Percentiles rank a stretch among this genome's conserved stretches.
These are phyloP conservation scores for Aplosporella prunicola DNA, from an alignment of 2,329 filamentous ascomycete species.

Conservation along the genomic window DNA sequence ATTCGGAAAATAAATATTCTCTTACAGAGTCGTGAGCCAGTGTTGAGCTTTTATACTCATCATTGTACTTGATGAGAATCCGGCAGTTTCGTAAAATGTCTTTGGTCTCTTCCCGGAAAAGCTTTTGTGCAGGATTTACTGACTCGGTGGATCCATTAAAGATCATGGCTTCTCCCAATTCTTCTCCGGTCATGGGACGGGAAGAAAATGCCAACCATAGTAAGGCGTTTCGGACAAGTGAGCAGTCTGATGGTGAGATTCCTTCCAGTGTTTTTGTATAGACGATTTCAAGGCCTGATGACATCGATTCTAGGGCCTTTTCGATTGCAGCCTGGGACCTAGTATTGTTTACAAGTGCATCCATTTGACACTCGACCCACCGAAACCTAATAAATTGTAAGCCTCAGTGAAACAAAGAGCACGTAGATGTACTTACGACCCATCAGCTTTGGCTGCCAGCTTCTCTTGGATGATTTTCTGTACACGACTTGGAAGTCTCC, in stretches of 20 bases:
- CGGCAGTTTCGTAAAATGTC: neutral
- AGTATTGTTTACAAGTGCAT: neutral
- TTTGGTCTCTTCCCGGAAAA: neutral
- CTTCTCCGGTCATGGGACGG: neutral
- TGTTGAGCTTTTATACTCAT: neutral
- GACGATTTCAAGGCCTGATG: neutral
- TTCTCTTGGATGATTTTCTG: neutral
- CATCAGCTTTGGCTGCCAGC: neutral
- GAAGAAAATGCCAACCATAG: neutral
- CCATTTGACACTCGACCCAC: neutral
- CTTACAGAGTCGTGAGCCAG: neutral
- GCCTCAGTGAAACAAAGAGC: no score
- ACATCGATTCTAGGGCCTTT: neutral
- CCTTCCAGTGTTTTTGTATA: neutral
- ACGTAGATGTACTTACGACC: neutral
- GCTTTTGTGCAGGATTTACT: neutral
- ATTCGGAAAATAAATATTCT: neutral
- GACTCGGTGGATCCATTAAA: neutral
- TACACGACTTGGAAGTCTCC: neutral
- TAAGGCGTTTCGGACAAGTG: neutral
- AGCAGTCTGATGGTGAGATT: neutral
- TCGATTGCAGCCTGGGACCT: neutral
- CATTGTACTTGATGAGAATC: neutral
- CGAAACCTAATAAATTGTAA: neutral
- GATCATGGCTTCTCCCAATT: neutral